A percentile compares a stretch with the other conserved stretches of the same genome.
Evolutionary conservation across 2,329 filamentous ascomycete species (phyloP).

Genomic region (Verticillium nubilum): DNA sequence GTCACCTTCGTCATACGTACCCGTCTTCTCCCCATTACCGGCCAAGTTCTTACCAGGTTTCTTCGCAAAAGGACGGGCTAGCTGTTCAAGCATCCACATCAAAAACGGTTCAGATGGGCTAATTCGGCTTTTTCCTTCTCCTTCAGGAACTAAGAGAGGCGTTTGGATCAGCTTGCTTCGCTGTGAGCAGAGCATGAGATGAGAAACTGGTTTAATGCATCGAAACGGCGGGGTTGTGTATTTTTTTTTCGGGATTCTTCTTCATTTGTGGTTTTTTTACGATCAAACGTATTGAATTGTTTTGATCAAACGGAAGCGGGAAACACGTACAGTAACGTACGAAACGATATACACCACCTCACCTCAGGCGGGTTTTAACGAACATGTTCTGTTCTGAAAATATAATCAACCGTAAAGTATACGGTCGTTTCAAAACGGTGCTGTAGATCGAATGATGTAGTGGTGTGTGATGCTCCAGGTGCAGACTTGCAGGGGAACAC

Average conservation of each 20-base stretch:
- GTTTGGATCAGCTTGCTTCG: background rate
- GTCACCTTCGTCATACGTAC: constrained; percentile 5
- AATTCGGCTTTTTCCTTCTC: constrained; percentile 13
- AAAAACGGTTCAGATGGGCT: constrained; percentile 8
- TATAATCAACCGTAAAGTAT: background rate
- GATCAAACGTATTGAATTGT: constrained; percentile 6
- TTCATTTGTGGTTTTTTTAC: background rate
- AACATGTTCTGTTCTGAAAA: background rate
- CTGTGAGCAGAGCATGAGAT: no score
- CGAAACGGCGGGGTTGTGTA: background rate
- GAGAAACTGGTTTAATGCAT: background rate
- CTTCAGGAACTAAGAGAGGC: constrained; percentile 13
- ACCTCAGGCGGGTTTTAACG: background rate
- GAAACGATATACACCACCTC: background rate
- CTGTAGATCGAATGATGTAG: no score
- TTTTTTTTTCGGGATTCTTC: background rate
- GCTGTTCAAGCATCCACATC: constrained; percentile 8
- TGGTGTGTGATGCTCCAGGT: no score
- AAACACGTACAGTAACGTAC: background rate
- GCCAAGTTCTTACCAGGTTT: constrained; percentile 11
- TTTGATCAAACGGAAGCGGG: background rate
- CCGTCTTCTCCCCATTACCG: constrained; percentile 3
- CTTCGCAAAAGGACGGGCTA: constrained; percentile 14
- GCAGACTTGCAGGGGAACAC: no score
- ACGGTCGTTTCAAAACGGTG: background rate